phyloP scores from a whole-genome alignment of 169 alveolate genomes.

The Plasmodium gallinaceum region DNA sequence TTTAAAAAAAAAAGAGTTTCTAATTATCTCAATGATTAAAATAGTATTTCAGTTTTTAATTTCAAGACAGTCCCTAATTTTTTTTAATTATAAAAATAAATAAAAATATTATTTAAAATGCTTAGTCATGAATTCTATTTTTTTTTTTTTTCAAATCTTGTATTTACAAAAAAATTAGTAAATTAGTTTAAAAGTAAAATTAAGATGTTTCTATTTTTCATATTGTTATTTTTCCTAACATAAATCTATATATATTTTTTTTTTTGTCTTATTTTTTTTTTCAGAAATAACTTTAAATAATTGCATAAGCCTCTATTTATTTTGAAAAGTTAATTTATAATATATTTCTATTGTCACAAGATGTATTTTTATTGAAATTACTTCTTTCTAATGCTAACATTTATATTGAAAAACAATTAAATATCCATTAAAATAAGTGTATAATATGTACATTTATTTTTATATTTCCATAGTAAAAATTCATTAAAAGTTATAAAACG shows the following conservation, averaged over 20 bases:
- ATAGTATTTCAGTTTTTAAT: conserved; percentile 1
- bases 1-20: too few species aligned
- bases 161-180: conserved; percentile 14
- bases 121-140: background rate
- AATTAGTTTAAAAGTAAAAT: conserved; percentile 2
- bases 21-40: background rate
- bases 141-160: conserved; percentile 20
- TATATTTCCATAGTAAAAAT: background rate
- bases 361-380: background rate
- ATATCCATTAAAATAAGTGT: background rate
- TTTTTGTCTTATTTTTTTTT: conserved; percentile 22
- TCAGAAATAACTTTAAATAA: conserved; percentile 6
- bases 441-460: background rate
- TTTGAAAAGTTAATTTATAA: conserved; percentile 24
- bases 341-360: conserved; percentile 6
- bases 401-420: background rate
- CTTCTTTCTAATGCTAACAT: background rate
- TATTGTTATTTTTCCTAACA: conserved; percentile 4
- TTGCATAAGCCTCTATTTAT: conserved; percentile 15
- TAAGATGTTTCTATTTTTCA: conserved; percentile 10
- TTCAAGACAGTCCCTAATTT: conserved; percentile 22
- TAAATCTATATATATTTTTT: background rate
- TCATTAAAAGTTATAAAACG: too few species aligned
- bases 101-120: conserved; percentile 1
- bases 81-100: conserved; percentile 43